Conservation (phyloP, 768 basidiomycete species). For the Termitomyces sp. region DNA sequence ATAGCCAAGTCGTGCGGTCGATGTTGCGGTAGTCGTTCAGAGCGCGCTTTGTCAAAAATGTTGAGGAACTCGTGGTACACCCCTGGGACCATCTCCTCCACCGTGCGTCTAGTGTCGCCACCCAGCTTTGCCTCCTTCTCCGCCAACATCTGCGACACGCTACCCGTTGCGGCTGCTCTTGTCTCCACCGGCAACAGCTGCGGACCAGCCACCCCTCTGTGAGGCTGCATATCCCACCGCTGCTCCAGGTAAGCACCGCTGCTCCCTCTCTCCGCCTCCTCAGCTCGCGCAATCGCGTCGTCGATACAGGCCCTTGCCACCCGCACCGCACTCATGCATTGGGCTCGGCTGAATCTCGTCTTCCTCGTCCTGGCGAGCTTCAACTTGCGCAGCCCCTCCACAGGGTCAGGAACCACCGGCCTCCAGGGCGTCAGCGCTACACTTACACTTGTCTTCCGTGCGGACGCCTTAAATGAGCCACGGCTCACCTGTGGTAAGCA, state of each 20-base stretch:
- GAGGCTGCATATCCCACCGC: background rate
- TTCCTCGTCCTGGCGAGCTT: background rate
- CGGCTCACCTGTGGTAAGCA: background rate
- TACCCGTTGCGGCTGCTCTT: too few species aligned
- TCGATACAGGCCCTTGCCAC: background rate
- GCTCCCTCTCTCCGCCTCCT: background rate
- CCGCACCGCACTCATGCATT: background rate
- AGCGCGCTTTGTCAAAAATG: too few species aligned
- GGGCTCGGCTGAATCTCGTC: background rate
- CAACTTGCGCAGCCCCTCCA: background rate
- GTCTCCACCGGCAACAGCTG: background rate
- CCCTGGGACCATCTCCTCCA: too few species aligned
- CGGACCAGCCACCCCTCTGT: background rate
- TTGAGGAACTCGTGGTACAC: too few species aligned
- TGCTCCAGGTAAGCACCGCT: background rate
- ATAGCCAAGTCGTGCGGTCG: too few species aligned
- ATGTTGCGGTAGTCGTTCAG: too few species aligned
- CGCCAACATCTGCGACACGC: too few species aligned
- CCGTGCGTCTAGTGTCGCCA: background rate
- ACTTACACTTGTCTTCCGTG: background rate
- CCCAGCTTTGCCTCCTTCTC: too few species aligned
- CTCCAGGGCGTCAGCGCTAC: background rate
- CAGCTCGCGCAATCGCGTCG: background rate
- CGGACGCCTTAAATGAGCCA: background rate
- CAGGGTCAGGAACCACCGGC: too few species aligned